Evolutionary conservation across 2,329 filamentous ascomycete genomes (phyloP).

Genomic region (Fusarium incarnatum): DNA sequence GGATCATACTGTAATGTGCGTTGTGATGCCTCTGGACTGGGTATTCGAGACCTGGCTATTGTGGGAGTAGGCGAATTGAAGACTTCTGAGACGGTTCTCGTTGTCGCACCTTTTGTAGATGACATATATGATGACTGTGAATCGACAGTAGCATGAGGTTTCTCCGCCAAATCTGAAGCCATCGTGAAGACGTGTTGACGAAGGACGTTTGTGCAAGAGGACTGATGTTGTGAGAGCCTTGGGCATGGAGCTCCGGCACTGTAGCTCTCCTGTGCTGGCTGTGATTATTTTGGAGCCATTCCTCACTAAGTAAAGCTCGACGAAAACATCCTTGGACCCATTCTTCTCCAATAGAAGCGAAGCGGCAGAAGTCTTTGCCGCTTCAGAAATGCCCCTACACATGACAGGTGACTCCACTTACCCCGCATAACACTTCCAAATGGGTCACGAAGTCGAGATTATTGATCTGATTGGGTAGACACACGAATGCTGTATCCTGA

Average conservation of each 20-base stretch:
- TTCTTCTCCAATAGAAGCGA: not conserved
- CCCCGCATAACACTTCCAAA: not conserved
- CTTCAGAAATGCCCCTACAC: not conserved
- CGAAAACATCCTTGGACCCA: not conserved
- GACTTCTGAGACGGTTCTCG: not conserved
- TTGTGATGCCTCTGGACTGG: not conserved
- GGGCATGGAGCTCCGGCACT: not conserved
- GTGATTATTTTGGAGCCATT: not conserved
- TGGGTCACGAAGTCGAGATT: not conserved
- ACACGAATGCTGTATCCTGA: not conserved
- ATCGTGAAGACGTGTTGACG: not conserved
- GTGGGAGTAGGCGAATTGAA: not conserved
- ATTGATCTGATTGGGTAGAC: not conserved
- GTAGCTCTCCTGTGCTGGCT: not conserved
- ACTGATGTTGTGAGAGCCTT: not conserved
- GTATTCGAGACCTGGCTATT: not conserved
- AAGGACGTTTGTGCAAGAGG: too few relatives aligned
- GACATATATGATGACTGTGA: not conserved
- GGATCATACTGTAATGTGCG: not conserved
- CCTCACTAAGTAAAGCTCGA: not conserved
- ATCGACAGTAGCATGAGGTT: not conserved
- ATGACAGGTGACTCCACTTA: not conserved
- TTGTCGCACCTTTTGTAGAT: too few relatives aligned
- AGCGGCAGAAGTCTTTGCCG: slow-evolving; percentile 14
- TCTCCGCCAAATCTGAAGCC: not conserved